Base-by-base conservation (phyloP, 179 eudicot species). In the Silene vulgaris region DNA sequence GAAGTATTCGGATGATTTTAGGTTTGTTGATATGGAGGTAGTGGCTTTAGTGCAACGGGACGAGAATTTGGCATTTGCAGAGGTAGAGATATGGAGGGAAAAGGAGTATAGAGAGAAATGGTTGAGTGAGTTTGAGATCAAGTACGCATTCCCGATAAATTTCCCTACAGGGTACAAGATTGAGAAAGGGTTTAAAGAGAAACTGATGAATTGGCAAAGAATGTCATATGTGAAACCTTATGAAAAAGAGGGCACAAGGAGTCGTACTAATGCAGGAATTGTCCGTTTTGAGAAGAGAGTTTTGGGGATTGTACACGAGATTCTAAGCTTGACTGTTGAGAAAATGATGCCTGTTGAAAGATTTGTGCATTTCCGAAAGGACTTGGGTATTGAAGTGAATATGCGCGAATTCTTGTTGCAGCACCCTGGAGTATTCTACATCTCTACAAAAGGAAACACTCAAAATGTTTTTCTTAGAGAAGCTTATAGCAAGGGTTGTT, bases 91-190 rank as follows among this genome's bases (percentile, higher is more conserved):
- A 17, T 90, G 92, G 90, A 82, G 92, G 81, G 87, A 90, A 73
- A 85, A 20, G 43, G 97, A 91, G 82, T 90, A 73, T n/a, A 78
- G 52, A 20, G 93, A 87, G 86, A 91, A 90, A 26, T 91, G 96
- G 97, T 78, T 89, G 84, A 90, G 97, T 79, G 97, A 91, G 68
- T 91, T 82, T 40, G 97, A 91, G 85, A 88, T 87, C 3, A 87
- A 90, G 70, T 88, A 90, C 60, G 93, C 96, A 0, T 91, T 91
- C 72, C 96, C 96, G 0, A 85, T 91, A 28, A 64, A 85, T 83
- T 87, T 90, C 14, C 96, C 97, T 19, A 86, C 96, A 0, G 97
- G 97, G 16, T 91, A 85, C 75, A 80, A 71, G 81, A 87, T 84
- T 20, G 86, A 82, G 73, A 81, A 82, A 32, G 93, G 97, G 23